These are phyloP conservation scores for Shiraia bambusicola DNA, from an alignment of 2,329 filamentous ascomycete genomes.

Conservation along the genomic window DNA sequence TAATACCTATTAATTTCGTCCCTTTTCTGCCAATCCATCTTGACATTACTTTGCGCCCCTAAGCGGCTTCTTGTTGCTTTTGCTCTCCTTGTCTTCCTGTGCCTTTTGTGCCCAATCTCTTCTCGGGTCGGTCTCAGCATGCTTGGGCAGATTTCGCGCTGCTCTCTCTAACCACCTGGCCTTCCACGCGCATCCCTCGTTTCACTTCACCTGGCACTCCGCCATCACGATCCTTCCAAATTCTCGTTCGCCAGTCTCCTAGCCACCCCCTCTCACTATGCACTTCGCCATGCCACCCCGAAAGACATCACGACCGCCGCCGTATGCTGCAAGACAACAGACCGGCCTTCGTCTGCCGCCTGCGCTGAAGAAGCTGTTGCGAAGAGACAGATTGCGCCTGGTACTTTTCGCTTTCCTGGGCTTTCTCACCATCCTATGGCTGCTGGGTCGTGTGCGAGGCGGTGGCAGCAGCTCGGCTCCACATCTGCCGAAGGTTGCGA, in stretches of 20 bases:
- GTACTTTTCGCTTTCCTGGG: constrained; percentile 57
- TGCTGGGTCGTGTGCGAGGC: constrained; percentile 37
- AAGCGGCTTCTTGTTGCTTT: constrained; percentile 5
- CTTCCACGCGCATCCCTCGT: constrained; percentile 26
- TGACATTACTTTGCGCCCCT: not conserved
- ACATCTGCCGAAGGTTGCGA: constrained; percentile 34
- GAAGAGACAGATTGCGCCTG: constrained; percentile 64
- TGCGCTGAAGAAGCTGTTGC: constrained; percentile 50
- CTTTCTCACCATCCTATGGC: constrained; percentile 50
- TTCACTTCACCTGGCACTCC: constrained; percentile 7
- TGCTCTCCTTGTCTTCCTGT: not conserved
- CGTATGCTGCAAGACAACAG: constrained; percentile 65
- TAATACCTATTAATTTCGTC: constrained; percentile 15
- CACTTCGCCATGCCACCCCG: constrained; percentile 88
- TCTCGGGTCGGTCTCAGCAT: not conserved
- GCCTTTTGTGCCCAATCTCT: not conserved
- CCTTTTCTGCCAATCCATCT: constrained; percentile 8
- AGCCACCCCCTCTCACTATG: constrained; percentile 51
- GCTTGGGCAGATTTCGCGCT: too few relatives aligned
- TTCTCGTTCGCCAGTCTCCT: constrained; percentile 19
- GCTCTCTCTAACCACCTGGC: constrained; percentile 4
- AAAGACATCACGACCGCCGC: constrained; percentile 75
- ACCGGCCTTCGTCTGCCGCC: constrained; percentile 38
- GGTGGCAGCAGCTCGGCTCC: constrained; percentile 13
- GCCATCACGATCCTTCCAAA: constrained; percentile 1